These are phyloP conservation scores for Pichia exigua DNA, from an alignment of 805 yeast genomes.

Conservation along the genomic window DNA sequence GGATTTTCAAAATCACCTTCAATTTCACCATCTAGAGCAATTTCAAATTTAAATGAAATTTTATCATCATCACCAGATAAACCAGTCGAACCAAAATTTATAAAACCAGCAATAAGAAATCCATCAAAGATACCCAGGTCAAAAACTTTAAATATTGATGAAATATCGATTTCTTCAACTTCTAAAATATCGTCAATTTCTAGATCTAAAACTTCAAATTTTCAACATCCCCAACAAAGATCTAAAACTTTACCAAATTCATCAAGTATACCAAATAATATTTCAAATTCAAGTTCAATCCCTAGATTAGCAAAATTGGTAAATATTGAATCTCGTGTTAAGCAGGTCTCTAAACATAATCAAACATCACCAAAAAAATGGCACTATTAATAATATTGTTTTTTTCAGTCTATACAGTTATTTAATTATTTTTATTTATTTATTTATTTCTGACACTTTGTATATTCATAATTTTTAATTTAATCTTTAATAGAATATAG, in stretches of 20 bases:
- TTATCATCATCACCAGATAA: conserved; percentile 2
- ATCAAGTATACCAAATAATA: background rate
- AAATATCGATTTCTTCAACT: background rate
- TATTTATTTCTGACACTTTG: background rate
- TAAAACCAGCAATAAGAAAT: background rate
- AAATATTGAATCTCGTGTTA: conserved; percentile 6
- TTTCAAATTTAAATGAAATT: conserved; percentile 14
- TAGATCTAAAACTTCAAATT: conserved; percentile 4
- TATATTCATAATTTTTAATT: too few species aligned
- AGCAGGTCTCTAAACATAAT: conserved; percentile 1
- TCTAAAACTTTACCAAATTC: background rate
- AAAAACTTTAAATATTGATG: background rate
- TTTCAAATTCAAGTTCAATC: conserved; percentile 7
- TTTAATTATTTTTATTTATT: background rate
- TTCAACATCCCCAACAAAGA: background rate
- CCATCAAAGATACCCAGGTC: background rate
- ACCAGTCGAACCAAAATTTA: background rate
- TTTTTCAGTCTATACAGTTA: too few species aligned
- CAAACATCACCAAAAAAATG: conserved; percentile 1
- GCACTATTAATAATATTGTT: background rate
- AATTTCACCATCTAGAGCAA: conserved; percentile 15
- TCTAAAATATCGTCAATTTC: background rate
- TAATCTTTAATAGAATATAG: too few species aligned
- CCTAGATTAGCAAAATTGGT: conserved; percentile 12
- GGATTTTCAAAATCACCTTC: conserved; percentile 4